These are phyloP conservation scores for Hsuehochloa calcarea DNA, from an alignment of 176 grass and related monocot genomes.

Conservation along the genomic window DNA sequence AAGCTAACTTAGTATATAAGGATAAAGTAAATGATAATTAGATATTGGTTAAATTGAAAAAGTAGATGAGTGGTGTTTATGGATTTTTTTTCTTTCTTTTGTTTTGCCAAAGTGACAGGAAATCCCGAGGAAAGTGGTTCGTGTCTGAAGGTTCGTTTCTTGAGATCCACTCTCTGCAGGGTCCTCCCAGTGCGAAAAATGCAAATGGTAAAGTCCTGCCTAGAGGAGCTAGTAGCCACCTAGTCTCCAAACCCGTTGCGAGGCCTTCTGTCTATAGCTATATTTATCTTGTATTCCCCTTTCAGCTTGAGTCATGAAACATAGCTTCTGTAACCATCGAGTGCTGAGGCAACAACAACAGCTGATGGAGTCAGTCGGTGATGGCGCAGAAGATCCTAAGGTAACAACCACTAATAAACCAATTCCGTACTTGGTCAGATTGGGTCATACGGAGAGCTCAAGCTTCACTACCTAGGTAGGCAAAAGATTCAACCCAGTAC, in stretches of 20 bases:
- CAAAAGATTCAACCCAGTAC: background rate
- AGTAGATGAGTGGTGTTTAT: too few relatives aligned
- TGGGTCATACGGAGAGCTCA: background rate
- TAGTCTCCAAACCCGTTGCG: background rate
- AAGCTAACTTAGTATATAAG: too few relatives aligned
- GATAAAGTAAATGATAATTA: too few relatives aligned
- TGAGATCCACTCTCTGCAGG: conserved; percentile 1
- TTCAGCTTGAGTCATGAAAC: background rate
- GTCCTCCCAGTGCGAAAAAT: background rate
- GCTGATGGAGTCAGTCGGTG: too few relatives aligned
- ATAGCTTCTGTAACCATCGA: background rate
- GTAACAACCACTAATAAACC: background rate
- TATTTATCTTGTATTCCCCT: background rate
- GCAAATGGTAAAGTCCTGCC: too few relatives aligned
- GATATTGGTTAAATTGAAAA: too few relatives aligned
- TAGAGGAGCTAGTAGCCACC: background rate
- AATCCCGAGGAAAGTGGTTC: background rate
- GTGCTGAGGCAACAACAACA: background rate
- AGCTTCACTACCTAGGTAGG: background rate
- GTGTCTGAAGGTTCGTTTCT: background rate
- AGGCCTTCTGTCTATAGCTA: background rate
- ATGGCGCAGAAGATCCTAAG: too few relatives aligned
- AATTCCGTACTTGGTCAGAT: background rate
- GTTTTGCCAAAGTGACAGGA: background rate
- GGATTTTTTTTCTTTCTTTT: too few relatives aligned